Base-by-base conservation (phyloP, 768 basidiomycete species). In the Boletus tomentosulus region DNA sequence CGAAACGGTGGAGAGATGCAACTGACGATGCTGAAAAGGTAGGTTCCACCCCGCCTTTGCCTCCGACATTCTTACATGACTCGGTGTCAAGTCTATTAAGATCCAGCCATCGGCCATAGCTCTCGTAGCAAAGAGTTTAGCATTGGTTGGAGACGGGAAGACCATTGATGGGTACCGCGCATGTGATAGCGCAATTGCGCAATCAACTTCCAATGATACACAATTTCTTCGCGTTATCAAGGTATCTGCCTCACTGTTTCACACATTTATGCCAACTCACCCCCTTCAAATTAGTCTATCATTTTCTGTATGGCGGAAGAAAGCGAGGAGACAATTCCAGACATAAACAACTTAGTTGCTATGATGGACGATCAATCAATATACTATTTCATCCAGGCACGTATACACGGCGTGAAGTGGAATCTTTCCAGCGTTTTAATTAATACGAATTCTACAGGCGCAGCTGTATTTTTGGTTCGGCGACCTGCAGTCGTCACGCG, bases 171-270 rank as follows among this genome's bases (percentile, higher is more conserved):
- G 45, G 8, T 37, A 37, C 6, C 41, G 19, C 30, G 42, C 33
- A 10, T 50, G 48, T 16, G 57, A 57, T 15, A 27, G 42, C 6
- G 48, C 53, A 13, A 50, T 57, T 51, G n/a, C 28, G 25, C 48
- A 46, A 12, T 42, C 31, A 22, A 6, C 27, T 9, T 13, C 57
- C 24, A 34, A 30, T 5, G 57, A 54, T 3, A 12, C 30, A 19
- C 24, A 39, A 7, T 54, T 57, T 51, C 49, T 57, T 25, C 41
- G 27, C 8, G n/a, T 51, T 3, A 30, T 57, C 31, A 57, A 55
- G 57, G 57, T 55, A 22, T 30, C 19, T 51, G 6, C 25, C 24
- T 42, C 48, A 31, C 11, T 3, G 4, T 4, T 27, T 11, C 13
- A 3, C 16, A 5, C 9, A 6, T 38, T 31, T 16, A 15, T 39